Evolutionary conservation across 495 filamentous ascomycete genomes (phyloP).

Genomic region (Articulospora tetracladia): DNA sequence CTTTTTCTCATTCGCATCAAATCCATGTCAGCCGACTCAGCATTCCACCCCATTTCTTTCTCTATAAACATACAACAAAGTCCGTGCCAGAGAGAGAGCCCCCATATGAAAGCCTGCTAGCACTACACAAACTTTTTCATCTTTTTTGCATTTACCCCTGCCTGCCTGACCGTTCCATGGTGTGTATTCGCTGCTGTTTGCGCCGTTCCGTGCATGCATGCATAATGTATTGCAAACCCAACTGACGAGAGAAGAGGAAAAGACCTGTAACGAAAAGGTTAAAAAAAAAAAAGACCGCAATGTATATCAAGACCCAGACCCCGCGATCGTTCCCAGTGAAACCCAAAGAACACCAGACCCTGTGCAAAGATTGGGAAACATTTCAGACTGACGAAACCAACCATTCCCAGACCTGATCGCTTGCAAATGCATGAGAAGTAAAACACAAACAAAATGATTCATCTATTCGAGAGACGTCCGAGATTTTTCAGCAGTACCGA

Average conservation of each 20-base stretch:
- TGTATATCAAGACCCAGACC: neutral
- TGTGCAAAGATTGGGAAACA: neutral
- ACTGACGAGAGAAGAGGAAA: neutral
- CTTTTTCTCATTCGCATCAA: neutral
- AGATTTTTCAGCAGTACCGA: neutral
- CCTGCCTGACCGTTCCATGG: neutral
- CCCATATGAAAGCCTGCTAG: neutral
- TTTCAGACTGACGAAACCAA: neutral
- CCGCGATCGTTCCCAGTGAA: neutral
- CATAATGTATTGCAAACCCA: neutral
- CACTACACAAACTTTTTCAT: neutral
- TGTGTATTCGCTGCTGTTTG: neutral
- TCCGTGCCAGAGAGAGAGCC: neutral
- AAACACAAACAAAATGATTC: neutral
- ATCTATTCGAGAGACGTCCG: neutral
- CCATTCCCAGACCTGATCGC: neutral
- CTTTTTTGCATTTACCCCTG: neutral
- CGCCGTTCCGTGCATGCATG: neutral
- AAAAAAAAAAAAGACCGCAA: neutral
- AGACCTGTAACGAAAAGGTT: neutral
- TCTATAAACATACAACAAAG: slow-evolving; percentile 1
- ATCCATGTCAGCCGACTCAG: neutral
- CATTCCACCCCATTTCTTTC: neutral
- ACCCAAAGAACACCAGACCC: neutral
- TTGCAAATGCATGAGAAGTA: slow-evolving; percentile 2